phyloP scores from a whole-genome alignment of 768 basidiomycete genomes.

The Ramaria sp. region DNA sequence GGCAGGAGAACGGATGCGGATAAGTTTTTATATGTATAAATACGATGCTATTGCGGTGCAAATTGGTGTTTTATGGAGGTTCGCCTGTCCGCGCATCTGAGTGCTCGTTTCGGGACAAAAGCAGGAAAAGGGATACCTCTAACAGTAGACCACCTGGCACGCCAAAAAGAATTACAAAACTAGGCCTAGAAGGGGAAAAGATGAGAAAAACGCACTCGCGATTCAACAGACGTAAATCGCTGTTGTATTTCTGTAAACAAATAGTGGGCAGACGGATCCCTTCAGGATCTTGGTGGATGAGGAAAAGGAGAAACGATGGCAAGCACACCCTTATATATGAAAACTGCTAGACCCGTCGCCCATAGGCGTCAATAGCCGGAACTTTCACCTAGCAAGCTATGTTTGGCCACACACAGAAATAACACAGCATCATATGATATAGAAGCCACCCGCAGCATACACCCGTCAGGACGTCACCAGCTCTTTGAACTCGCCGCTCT shows the following conservation, averaged over 20 bases:
- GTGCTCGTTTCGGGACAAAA: not conserved
- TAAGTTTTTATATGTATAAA: not conserved
- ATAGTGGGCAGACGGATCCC: slow-evolving; percentile 32
- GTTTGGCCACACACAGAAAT: not conserved
- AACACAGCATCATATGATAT: not conserved
- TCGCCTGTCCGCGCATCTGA: slow-evolving; percentile 43
- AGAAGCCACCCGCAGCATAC: too few relatives aligned
- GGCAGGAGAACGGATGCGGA: not conserved
- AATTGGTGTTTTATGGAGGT: slow-evolving; percentile 55
- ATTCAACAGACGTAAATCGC: slow-evolving; percentile 75
- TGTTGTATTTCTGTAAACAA: slow-evolving; percentile 69
- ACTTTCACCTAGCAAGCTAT: too few relatives aligned
- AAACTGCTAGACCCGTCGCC: not conserved
- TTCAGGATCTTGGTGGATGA: not conserved
- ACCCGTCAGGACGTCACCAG: slow-evolving; percentile 9
- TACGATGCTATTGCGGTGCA: not conserved
- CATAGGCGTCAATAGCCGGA: too few relatives aligned
- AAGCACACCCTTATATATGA: not conserved
- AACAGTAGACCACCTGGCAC: slow-evolving; percentile 63
- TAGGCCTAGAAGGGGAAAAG: slow-evolving; percentile 2
- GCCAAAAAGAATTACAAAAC: slow-evolving; percentile 13
- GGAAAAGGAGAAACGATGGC: not conserved
- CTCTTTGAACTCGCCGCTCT: slow-evolving; percentile 65
- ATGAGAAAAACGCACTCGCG: slow-evolving; percentile 42
- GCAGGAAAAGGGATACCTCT: slow-evolving; percentile 35